A percentile compares a stretch with the other conserved stretches of the same genome.
Conservation (phyloP, 331 rosid genomes). For the Pyrus hybrid region DNA sequence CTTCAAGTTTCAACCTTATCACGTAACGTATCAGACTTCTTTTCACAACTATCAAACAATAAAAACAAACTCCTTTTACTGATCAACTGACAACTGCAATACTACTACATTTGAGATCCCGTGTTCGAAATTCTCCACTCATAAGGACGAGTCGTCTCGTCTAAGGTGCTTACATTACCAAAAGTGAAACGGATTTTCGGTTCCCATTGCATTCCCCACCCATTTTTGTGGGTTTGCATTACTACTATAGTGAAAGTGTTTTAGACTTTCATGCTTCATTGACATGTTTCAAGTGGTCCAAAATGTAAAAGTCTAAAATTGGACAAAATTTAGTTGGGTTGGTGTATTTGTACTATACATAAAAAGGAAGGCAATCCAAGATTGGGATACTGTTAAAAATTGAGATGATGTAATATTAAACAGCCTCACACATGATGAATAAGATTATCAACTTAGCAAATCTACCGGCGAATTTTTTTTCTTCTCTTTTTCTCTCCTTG, state of each 20-base stretch:
- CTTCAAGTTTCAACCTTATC: neutral
- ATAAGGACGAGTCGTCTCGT: neutral
- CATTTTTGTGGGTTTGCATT: too few species aligned
- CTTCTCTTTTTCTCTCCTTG: neutral
- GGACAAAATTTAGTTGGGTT: constrained; percentile 2
- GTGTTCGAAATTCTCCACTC: neutral
- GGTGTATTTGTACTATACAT: constrained; percentile 1
- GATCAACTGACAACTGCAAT: too few species aligned
- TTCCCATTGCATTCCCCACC: too few species aligned
- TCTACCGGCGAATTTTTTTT: too few species aligned
- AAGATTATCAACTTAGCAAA: neutral
- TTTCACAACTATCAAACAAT: neutral
- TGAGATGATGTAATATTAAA: too few species aligned
- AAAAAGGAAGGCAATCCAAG: neutral
- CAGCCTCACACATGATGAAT: neutral
- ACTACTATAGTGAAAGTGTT: neutral
- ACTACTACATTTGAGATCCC: neutral
- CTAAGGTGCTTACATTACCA: too few species aligned
- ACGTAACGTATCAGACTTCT: neutral
- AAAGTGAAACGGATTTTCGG: neutral
- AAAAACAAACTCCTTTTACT: neutral
- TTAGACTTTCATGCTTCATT: neutral
- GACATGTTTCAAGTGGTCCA: constrained; percentile 10
- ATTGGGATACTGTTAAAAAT: neutral
- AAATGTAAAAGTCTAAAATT: constrained; percentile 1